Base-by-base conservation (phyloP, 2,329 filamentous ascomycete genomes). In the Colletotrichum sp. region DNA sequence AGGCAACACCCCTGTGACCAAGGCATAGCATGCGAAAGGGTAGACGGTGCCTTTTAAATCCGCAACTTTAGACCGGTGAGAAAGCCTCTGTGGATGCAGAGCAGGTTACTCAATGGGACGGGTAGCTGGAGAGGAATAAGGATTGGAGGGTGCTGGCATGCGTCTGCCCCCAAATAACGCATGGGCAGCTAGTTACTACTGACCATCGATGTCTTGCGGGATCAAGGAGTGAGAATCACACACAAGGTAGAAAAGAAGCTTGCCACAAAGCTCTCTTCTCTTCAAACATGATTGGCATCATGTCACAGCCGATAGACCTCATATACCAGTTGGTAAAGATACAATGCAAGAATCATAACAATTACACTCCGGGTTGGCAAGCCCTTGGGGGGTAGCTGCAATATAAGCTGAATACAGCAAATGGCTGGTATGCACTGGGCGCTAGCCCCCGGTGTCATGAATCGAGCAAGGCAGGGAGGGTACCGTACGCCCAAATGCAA, bases 1-100 rank as follows among this genome's bases (percentile, higher is more conserved):
- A 29, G 73, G 77, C 12, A 69, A 79, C 13, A 77, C 79, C 3
- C 76, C 76, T 51, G 64, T 79, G 36, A 77, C 73, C 70, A 83
- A 83, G 75, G 77, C 78, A 63, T 84, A 72, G 63, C 24, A 31
- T 51, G 61, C 43, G 29, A 6, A 33, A 21, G 12, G 21, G 16
- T 31, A 29, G 34, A 24, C 18, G 43, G 43, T 34, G 33, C 58
- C 12, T 11, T 5, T 4, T 27, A 38, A 62, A 62, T 21, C 33
- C 27, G n/a, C 12, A 21, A 27, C 21, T 8, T n/a, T 29, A 24
- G 27, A 6, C 13, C 15, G 13, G 21, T 57, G 54, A 57, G 11
- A 29, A 29, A 27, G 54, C 18, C 24, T 57, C 24, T 21, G 13
- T 27, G 54, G 21, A 57, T 21, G 4, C 24, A 57, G 27, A 15